These are phyloP conservation scores for Paramecium bursaria DNA, from an alignment of 73 alveolate genomes.

Conservation along the genomic window DNA sequence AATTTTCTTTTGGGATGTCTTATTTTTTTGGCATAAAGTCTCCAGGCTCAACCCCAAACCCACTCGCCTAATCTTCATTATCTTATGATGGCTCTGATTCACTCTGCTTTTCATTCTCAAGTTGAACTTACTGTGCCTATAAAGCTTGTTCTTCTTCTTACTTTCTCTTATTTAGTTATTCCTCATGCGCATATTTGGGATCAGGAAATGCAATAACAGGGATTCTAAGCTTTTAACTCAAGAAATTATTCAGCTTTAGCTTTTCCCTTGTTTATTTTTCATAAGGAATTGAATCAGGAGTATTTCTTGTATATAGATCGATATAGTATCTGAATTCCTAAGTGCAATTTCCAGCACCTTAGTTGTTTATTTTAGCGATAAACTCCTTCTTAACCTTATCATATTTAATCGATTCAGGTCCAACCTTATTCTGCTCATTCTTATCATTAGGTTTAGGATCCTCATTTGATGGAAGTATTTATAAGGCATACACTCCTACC, in stretches of 20 bases:
- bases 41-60: constrained; percentile 31
- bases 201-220: constrained; percentile 94
- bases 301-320: constrained; percentile 92
- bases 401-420: constrained; percentile 83
- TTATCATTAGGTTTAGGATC: constrained; percentile 48
- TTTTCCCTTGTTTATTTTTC: constrained; percentile 87
- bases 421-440: constrained; percentile 83
- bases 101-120: constrained; percentile 1
- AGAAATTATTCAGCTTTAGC: constrained; percentile 88
- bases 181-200: constrained; percentile 86
- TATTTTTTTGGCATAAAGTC: constrained; percentile 6
- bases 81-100: constrained; percentile 53
- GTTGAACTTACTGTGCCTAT: constrained; percentile 64
- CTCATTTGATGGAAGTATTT: constrained; percentile 82
- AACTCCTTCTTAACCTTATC: constrained; percentile 74
- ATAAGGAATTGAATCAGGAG: constrained; percentile 93
- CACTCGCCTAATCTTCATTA: constrained; percentile 65
- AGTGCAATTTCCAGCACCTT: constrained; percentile 73
- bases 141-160: constrained; percentile 81
- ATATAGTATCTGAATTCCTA: constrained; percentile 84
- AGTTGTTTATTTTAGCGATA: constrained; percentile 74
- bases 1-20: constrained; percentile 71
- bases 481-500: constrained; percentile 96
- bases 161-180: constrained; percentile 81
- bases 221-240: constrained; percentile 84